Percentiles rank a stretch among this genome's conserved stretches.
These are phyloP conservation scores for Zygnema circumcarinatum DNA, from an alignment of 139 green algal species.

Conservation along the genomic window DNA sequence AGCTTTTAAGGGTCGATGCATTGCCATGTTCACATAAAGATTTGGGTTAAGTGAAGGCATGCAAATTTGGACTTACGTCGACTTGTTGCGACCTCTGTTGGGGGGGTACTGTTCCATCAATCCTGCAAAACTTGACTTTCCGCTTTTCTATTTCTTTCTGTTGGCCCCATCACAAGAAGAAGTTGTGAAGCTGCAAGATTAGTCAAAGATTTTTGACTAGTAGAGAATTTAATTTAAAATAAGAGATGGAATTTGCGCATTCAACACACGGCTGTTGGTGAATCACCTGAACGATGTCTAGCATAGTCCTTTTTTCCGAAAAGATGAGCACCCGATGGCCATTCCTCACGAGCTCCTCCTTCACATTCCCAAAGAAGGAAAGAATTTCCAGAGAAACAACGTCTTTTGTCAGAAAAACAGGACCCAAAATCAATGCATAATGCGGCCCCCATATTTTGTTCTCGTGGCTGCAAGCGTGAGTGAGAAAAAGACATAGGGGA, in stretches of 20 bases:
- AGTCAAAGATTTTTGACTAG: no score
- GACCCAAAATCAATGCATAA: neutral
- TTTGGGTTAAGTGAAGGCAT: no score
- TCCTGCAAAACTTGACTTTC: slow-evolving; percentile 69
- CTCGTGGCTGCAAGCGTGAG: neutral
- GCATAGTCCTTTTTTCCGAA: slow-evolving; percentile 75
- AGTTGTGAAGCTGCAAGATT: no score
- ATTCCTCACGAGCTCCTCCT: slow-evolving; percentile 72
- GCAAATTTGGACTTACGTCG: slow-evolving; percentile 21
- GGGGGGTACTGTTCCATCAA: slow-evolving; percentile 80
- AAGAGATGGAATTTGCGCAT: no score
- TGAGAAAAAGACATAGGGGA: slow-evolving; percentile 10
- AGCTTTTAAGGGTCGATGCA: neutral
- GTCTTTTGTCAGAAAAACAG: neutral
- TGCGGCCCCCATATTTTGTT: no score
- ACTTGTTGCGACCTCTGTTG: slow-evolving; percentile 66
- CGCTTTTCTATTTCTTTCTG: neutral
- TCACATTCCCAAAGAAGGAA: neutral
- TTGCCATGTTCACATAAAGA: neutral
- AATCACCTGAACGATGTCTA: slow-evolving; percentile 83
- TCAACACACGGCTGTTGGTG: no score
- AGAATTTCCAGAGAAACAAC: neutral
- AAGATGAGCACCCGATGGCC: slow-evolving; percentile 92
- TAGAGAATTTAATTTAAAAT: no score
- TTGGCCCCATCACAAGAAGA: no score